These are phyloP conservation scores for Lojkania enalia DNA, from an alignment of 2,329 filamentous ascomycete genomes.

Conservation along the genomic window DNA sequence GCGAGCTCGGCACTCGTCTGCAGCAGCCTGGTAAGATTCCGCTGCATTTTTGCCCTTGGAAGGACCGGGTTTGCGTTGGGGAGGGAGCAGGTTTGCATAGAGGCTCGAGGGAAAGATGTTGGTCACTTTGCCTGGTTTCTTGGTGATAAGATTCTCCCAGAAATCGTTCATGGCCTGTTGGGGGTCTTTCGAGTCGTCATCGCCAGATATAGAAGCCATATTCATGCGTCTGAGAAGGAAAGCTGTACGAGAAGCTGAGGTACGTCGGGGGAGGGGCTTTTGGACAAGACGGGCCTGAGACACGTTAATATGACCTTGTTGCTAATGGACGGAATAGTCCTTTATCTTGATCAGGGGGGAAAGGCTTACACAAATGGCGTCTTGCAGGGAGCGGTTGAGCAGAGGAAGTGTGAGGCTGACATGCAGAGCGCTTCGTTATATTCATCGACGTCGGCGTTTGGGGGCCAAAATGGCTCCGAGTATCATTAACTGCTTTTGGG, in stretches of 20 bases:
- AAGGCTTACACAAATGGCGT: too few species aligned
- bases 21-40: conserved; percentile 73
- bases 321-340: too few species aligned
- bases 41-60: conserved; percentile 63
- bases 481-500: conserved; percentile 11
- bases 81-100: conserved; percentile 55
- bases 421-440: not conserved
- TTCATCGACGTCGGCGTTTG: conserved; percentile 1
- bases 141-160: conserved; percentile 69
- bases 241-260: too few species aligned
- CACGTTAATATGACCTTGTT: too few species aligned
- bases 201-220: conserved; percentile 14
- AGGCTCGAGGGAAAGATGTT: conserved; percentile 69
- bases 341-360: too few species aligned
- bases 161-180: conserved; percentile 72
- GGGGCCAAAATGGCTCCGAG: conserved; percentile 13
- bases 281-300: too few species aligned
- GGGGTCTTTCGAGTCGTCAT: conserved; percentile 44
- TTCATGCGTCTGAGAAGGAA: too few species aligned
- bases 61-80: conserved; percentile 49
- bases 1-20: conserved; percentile 65
- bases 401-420: conserved; percentile 2
- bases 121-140: conserved; percentile 71
- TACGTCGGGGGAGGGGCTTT: too few species aligned
- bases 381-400: conserved; percentile 2